Evolutionary conservation across 768 basidiomycete species (phyloP).

Genomic region (Leccinum pellstonianum): DNA sequence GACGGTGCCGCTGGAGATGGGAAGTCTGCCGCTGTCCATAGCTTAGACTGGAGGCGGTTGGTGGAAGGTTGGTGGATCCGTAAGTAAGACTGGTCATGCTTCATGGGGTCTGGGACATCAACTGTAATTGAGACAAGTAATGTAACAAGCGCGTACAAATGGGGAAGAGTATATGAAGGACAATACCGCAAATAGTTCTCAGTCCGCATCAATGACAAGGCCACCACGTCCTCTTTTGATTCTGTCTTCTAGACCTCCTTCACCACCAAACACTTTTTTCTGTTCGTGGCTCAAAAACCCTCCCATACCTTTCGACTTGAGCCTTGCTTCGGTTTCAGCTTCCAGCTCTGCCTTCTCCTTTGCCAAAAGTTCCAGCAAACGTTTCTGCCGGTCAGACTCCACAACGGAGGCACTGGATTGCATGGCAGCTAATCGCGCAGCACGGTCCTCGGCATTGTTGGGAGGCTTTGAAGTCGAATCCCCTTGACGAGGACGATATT

Average conservation of each 20-base stretch:
- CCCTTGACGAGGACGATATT: constrained; percentile 20
- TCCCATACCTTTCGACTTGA: constrained; percentile 75
- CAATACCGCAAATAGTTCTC: constrained; percentile 9
- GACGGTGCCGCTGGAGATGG: neutral
- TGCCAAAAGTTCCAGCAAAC: constrained; percentile 64
- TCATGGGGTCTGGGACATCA: constrained; percentile 1
- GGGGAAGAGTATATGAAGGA: neutral
- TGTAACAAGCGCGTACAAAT: constrained; percentile 11
- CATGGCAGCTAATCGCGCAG: constrained; percentile 92
- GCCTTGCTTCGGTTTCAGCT: constrained; percentile 64
- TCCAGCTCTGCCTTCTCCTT: constrained; percentile 79
- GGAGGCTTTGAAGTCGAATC: constrained; percentile 14
- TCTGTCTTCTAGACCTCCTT: constrained; percentile 75
- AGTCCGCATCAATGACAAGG: constrained; percentile 56
- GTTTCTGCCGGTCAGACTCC: constrained; percentile 66
- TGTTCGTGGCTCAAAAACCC: constrained; percentile 80
- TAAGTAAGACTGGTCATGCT: neutral
- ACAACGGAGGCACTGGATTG: constrained; percentile 65
- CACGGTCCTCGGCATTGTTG: constrained; percentile 53
- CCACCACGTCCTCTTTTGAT: constrained; percentile 71
- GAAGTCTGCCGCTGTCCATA: neutral
- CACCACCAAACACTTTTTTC: constrained; percentile 80
- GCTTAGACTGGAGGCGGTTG: neutral
- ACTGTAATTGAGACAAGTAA: neutral
- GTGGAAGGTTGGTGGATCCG: neutral